Base-by-base conservation (phyloP, 2,329 filamentous ascomycete genomes). In the Madurella fahalii region DNA sequence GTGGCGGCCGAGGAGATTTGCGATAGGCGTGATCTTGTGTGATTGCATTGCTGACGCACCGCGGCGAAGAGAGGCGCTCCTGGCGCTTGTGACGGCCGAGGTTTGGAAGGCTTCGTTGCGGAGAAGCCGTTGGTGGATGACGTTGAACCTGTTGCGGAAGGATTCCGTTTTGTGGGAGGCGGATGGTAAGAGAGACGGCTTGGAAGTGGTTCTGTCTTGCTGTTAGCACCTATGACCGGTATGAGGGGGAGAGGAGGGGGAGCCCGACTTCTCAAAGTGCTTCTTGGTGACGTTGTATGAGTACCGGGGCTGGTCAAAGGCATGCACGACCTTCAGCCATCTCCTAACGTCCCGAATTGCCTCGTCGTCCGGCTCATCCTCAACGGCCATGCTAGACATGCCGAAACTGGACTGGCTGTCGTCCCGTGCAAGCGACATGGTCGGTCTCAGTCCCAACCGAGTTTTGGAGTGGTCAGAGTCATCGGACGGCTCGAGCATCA, bases 71-170 rank as follows among this genome's bases (percentile, higher is more conserved):
- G 79, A 76, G 18, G 77, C 74, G n/a, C 72, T 71, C 48, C 78
- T 79, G 13, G 80, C 78, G 2, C 80, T 79, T 8, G 86, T 82
- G 52, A 95, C 84, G 17, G 87, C 79, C 1, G 91, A 90, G 17
- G 84, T 84, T 69, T 96, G 92, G 64, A 99, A 99, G 17, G 89
- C 86, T 70, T 96, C 91, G 67, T 96, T 96, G 47, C 94, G 86
- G 40, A 97, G 81, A 16, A 97, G 81, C 16, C 94, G 86, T 69
- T 97, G 93, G 68, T 96, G 89, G 48, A 97, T 87, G 52, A 97
- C 81, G 64, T 96, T 88, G 69, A 95, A 97, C 59, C 92, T 83
- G 68, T 96, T 92, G 61, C 91, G 84, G 72, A 96, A 96, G 43
- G 94, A 76, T 2, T 84, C 77, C 1, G 90, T 96, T 70, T 95